Evolutionary conservation across 306 rosid species (phyloP), one percentile per base, ranked within the genome.

Genomic region (Prunus mongolica): DNA sequence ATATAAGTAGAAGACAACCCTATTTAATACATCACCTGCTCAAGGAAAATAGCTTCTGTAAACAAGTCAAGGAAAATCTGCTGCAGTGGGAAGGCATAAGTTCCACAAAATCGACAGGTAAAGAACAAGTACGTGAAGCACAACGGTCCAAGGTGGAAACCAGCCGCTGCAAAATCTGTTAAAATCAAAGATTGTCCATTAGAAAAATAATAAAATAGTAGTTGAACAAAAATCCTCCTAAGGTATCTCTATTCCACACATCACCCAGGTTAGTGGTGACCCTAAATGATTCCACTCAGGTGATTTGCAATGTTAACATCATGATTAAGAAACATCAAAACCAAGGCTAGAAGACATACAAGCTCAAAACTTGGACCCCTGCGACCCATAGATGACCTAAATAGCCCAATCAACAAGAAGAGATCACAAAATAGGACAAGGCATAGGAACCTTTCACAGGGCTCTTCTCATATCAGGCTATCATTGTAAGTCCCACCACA

Each of bases 61-160:
- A 87, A 84, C 97, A 95, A 76, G 85, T 85, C 87, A 92, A 85
- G 57, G 97, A 95, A 90, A 95, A 95, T 89, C 93, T 89, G 78
- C 93, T 81, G 84, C 98, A 95, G 87, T 92, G 97, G 44, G 85
- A 77, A 79, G 98, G 98, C 96, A 95, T 89, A 74, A 71, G 97
- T 87, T 90, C 97, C 69, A 95, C 98, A 41, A 93, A 90, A 89
- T 92, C 95, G 72, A 95, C 92, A 69, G 98, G 97, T 84, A 95
- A 83, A 25, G 96, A 92, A 81, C 92, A 90, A 24, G 97, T 92
- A 50, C 98, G 97, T 25, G 97, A 89, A 32, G 97, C 97, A 82
- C 97, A 90, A n/a, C 92, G 93, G 75, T 95, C 98, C 96, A 95
- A 80, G 12, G 97, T 95, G 81, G 87, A 86, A 76, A 95, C 84